Conservation (phyloP, 2,329 filamentous ascomycete species). For the Pseudocercospora cruenta region DNA sequence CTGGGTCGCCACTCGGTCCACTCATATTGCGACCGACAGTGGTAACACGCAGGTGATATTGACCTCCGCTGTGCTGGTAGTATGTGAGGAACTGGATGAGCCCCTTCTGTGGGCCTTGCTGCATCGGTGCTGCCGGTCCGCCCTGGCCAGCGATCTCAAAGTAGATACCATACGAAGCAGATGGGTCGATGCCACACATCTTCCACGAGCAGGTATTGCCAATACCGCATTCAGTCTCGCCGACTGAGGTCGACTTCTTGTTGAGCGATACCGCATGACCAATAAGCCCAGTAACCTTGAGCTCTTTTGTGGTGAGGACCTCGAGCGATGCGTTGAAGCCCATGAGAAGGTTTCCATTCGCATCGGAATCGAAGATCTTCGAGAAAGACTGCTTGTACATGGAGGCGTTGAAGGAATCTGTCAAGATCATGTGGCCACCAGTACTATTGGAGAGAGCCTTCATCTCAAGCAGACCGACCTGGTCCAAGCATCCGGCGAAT, state of each 20-base stretch:
- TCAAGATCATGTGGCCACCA: constrained; percentile 96
- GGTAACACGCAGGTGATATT: constrained; percentile 94
- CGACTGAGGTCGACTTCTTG: constrained; percentile 96
- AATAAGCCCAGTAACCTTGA: constrained; percentile 96
- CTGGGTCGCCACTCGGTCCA: constrained; percentile 89
- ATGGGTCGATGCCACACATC: constrained; percentile 97
- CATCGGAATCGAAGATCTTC: constrained; percentile 95
- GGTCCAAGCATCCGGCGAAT: constrained; percentile 94
- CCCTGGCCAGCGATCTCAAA: constrained; percentile 97
- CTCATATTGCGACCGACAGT: constrained; percentile 90
- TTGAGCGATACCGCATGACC: constrained; percentile 95
- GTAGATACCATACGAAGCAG: constrained; percentile 91
- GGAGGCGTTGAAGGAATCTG: constrained; percentile 96
- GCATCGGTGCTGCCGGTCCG: constrained; percentile 72
- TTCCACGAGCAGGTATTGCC: constrained; percentile 99
- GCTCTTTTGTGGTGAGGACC: constrained; percentile 93
- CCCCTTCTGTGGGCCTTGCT: constrained; percentile 84
- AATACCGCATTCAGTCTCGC: constrained; percentile 97
- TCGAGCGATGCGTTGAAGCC: constrained; percentile 97
- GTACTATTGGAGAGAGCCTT: constrained; percentile 95
- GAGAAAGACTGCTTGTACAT: constrained; percentile 99
- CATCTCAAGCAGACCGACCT: constrained; percentile 97
- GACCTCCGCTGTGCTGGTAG: constrained; percentile 95
- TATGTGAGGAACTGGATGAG: constrained; percentile 99
- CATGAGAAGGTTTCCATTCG: constrained; percentile 92